Evolutionary conservation across 1,284 basidiomycete genomes (phyloP).

Genomic region (Cutaneotrichosporon cyanovorans): DNA sequence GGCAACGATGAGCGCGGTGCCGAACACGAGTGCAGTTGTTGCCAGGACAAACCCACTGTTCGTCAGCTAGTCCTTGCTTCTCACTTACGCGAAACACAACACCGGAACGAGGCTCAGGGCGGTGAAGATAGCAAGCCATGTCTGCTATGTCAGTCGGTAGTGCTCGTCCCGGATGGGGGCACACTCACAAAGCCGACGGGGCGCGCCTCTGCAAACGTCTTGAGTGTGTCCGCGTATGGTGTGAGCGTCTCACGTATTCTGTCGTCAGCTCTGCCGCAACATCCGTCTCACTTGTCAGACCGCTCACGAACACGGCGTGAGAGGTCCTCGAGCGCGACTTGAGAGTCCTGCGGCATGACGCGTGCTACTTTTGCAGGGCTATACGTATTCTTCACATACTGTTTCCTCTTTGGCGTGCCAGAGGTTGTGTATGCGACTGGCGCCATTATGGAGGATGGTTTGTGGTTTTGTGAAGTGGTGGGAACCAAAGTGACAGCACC

Average conservation of each 20-base stretch:
- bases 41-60: conserved; percentile 25
- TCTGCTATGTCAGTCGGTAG: conserved; percentile 21
- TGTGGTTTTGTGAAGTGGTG: no score
- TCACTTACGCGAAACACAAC: conserved; percentile 24
- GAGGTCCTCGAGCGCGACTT: conserved; percentile 9
- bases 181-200: conserved; percentile 36
- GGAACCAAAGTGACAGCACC: no score
- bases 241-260: conserved; percentile 29
- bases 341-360: neutral
- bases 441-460: neutral
- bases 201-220: conserved; percentile 27
- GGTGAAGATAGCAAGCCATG: conserved; percentile 32
- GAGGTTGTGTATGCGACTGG: conserved; percentile 1
- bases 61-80: neutral
- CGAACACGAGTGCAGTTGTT: conserved; percentile 18
- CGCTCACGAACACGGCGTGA: conserved; percentile 22
- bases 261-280: neutral
- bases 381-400: no score
- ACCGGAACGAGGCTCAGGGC: conserved; percentile 30
- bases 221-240: conserved; percentile 28
- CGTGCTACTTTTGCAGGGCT: no score
- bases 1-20: conserved; percentile 20
- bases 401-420: neutral
- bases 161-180: no score
- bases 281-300: conserved; percentile 27